Conservation (phyloP, 2,329 filamentous ascomycete species). For the Berkeleyomyces basicola region DNA sequence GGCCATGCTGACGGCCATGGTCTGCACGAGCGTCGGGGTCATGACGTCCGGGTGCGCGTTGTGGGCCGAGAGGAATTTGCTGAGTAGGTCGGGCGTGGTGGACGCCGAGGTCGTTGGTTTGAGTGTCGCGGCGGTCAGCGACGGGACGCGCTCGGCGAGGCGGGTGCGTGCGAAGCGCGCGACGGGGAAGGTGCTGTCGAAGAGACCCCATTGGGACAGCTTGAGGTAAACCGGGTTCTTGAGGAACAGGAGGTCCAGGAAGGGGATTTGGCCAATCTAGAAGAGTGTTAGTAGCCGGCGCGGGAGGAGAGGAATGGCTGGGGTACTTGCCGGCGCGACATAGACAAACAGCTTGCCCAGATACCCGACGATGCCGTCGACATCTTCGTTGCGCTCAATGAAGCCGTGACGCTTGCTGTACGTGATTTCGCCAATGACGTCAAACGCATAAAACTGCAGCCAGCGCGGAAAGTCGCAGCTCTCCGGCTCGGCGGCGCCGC, state of each 20-base stretch:
- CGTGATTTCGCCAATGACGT: constrained; percentile 63
- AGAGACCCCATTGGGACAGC: constrained; percentile 48
- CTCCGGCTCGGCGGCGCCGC: constrained; percentile 8
- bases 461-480: constrained; percentile 50
- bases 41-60: constrained; percentile 54
- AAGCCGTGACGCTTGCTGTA: constrained; percentile 64
- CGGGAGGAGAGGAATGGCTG: background rate
- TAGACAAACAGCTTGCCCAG: constrained; percentile 50
- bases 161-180: constrained; percentile 54
- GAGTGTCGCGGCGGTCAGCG: constrained; percentile 19
- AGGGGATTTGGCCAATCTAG: constrained; percentile 56
- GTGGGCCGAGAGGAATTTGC: constrained; percentile 54
- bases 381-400: constrained; percentile 55
- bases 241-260: constrained; percentile 50
- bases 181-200: constrained; percentile 54
- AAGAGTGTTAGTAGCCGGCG: background rate
- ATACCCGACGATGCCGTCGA: constrained; percentile 56
- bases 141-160: constrained; percentile 45
- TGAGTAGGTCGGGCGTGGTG: constrained; percentile 43
- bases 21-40: constrained; percentile 51
- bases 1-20: constrained; percentile 55
- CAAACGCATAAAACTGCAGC: constrained; percentile 70
- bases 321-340: constrained; percentile 43
- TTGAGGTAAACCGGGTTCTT: constrained; percentile 62
- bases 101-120: constrained; percentile 20